A percentile compares a stretch with the other conserved stretches of the same genome.
Evolutionary conservation across 2,329 filamentous ascomycete species (phyloP).

Genomic region (Venturia pyrina): DNA sequence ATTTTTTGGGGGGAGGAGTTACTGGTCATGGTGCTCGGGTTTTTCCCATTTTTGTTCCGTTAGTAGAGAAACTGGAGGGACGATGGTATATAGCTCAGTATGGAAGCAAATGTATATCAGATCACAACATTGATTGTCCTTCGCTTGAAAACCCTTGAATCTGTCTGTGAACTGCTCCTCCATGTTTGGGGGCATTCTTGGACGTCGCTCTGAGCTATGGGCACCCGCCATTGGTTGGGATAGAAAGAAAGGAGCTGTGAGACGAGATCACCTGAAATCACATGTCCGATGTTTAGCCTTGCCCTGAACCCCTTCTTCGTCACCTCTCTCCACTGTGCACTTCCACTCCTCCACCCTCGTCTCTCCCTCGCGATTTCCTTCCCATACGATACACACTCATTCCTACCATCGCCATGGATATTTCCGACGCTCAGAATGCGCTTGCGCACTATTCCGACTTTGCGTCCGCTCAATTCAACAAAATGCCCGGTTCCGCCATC

Average conservation of each 20-base stretch:
- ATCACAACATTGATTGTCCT: not conserved
- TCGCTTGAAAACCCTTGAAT: not conserved
- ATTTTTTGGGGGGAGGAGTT: not conserved
- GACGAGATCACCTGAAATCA: not conserved
- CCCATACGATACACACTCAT: not conserved
- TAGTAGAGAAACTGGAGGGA: not conserved
- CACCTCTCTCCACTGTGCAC: not conserved
- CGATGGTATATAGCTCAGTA: not conserved
- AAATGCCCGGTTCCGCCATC: conserved; percentile 87
- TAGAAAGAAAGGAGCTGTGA: not conserved
- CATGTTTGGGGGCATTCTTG: too few relatives aligned
- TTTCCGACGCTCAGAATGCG: conserved; percentile 5
- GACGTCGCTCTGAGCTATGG: too few relatives aligned
- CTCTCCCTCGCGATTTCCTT: not conserved
- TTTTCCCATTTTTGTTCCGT: not conserved
- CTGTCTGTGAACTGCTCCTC: not conserved
- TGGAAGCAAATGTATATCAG: conserved; percentile 1
- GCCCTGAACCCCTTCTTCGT: not conserved
- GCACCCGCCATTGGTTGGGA: too few relatives aligned
- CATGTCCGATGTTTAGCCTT: not conserved
- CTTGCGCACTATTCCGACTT: conserved; percentile 20
- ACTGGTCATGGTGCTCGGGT: not conserved
- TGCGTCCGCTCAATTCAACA: conserved; percentile 63
- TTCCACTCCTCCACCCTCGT: not conserved
- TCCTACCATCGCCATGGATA: conserved; percentile 1